Base-by-base conservation (phyloP, 768 basidiomycete species). In the Phlebiopsis flavidoalba region DNA sequence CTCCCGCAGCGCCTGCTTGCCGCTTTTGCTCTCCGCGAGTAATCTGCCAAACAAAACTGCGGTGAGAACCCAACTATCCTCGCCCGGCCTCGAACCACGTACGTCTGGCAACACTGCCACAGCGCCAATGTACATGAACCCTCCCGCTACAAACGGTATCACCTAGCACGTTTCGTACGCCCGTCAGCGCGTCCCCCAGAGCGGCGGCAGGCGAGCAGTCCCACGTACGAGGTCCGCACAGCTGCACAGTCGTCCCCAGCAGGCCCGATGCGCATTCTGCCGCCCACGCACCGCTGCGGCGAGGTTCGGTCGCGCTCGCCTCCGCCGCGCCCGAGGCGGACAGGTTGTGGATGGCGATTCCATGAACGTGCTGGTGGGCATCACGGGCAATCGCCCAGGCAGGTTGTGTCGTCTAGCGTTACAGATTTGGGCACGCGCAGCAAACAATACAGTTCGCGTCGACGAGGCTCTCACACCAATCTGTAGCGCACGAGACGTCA, bases 101-200 rank as follows among this genome's bases (percentile, higher is more conserved):
- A 93, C 91, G 89, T 91, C 66, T n/a, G 93, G 93, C 61, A 95
- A 76, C 62, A 95, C 93, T 52, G 93, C 92, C 59, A 95, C 94
- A 33, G 91, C 91, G 26, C 93, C 94, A 69, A 96, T 95, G 74
- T 95, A 95, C 67, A 96, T 76, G 77, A 95, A 97, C 17, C 93
- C 93, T 64, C 92, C 92, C 36, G 92, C 91, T 49, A 93, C 91
- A 70, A 91, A 92, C 15, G 91, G 91, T 64, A 93, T 92, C 50
- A 93, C 90, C 91, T 93, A 66, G 60, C 60, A 60, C 60, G 60
- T 60, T n/a, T 60, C 53, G 53, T 12, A n/a, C 12, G 24, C 63
- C 66, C 59, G 45, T 53, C 56, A 31, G 57, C 67, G 66, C 35
- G 35, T 12, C 12, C 19, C n/a, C 17, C 11, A 53, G 21, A 37